Conservation (phyloP, 306 rosid genomes). For the Medicago arabica region DNA sequence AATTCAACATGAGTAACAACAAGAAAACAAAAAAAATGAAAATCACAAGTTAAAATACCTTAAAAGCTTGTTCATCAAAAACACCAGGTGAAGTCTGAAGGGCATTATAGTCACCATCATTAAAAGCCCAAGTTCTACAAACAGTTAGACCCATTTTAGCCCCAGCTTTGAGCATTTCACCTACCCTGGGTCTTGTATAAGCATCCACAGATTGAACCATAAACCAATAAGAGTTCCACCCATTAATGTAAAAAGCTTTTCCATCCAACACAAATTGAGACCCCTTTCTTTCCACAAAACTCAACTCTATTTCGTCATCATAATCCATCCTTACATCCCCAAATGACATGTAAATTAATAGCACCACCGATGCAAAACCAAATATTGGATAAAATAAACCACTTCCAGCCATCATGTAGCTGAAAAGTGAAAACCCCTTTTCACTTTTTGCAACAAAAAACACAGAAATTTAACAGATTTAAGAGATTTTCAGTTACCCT, state of each 20-base stretch:
- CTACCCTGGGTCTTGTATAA: conserved; percentile 65
- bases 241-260: conserved; percentile 78
- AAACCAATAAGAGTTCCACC: conserved; percentile 99
- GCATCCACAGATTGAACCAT: conserved; percentile 87
- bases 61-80: conserved; percentile 81
- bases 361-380: conserved; percentile 69
- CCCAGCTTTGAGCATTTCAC: conserved; percentile 71
- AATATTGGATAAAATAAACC: conserved; percentile 79
- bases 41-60: conserved; percentile 54
- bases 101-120: conserved; percentile 92
- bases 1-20: neutral
- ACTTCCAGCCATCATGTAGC: conserved; percentile 63
- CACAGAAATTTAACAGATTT: conserved; percentile 47
- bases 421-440: conserved; percentile 11
- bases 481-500: conserved; percentile 46
- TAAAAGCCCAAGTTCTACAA: conserved; percentile 98
- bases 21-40: conserved; percentile 21
- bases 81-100: conserved; percentile 92
- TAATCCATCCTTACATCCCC: conserved; percentile 62
- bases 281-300: conserved; percentile 82
- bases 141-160: conserved; percentile 93
- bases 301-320: conserved; percentile 50
- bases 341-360: conserved; percentile 81
- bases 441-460: conserved; percentile 35
- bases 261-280: conserved; percentile 80